A percentile compares a stretch with the other conserved stretches of the same genome.
phyloP scores from a whole-genome alignment of 2,329 filamentous ascomycete genomes.

The Colletotrichum sp. region DNA sequence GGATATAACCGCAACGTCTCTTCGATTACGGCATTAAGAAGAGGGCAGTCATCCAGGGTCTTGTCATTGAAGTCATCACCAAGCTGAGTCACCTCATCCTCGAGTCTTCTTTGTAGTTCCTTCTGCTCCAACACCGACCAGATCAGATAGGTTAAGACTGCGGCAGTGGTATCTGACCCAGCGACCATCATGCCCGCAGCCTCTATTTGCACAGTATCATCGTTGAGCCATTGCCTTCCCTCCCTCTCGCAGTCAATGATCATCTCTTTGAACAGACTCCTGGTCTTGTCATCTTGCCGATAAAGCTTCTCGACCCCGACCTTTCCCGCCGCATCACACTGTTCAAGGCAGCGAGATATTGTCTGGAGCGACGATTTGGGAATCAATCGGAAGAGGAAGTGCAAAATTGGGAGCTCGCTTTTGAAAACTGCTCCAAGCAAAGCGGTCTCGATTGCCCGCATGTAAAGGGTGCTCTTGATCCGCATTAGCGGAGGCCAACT shows the following conservation, averaged over 20 bases:
- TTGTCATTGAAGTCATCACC: conserved; percentile 30
- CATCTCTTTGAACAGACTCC: not conserved
- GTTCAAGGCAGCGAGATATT: not conserved
- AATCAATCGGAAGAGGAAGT: not conserved
- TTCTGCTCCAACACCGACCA: conserved; percentile 41
- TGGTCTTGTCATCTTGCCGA: not conserved
- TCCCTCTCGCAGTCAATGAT: not conserved
- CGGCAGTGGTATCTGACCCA: conserved; percentile 57
- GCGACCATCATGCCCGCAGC: conserved; percentile 52
- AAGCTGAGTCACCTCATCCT: conserved; percentile 34
- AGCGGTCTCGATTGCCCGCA: not conserved
- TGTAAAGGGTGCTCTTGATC: conserved; percentile 32
- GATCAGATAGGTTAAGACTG: conserved; percentile 52
- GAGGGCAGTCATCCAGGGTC: conserved; percentile 38
- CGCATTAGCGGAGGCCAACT: not conserved
- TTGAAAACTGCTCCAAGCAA: not conserved
- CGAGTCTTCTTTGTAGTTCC: conserved; percentile 32
- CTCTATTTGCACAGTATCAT: conserved; percentile 40
- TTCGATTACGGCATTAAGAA: conserved; percentile 47
- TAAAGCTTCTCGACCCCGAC: not conserved
- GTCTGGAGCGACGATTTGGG: not conserved
- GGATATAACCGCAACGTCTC: conserved; percentile 51
- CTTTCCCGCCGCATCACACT: not conserved
- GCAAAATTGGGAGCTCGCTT: not conserved
- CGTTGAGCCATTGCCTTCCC: not conserved